A percentile compares a stretch with the other conserved stretches of the same genome.
Conservation (phyloP, 2,329 filamentous ascomycete species). For the Acarospora socialis region DNA sequence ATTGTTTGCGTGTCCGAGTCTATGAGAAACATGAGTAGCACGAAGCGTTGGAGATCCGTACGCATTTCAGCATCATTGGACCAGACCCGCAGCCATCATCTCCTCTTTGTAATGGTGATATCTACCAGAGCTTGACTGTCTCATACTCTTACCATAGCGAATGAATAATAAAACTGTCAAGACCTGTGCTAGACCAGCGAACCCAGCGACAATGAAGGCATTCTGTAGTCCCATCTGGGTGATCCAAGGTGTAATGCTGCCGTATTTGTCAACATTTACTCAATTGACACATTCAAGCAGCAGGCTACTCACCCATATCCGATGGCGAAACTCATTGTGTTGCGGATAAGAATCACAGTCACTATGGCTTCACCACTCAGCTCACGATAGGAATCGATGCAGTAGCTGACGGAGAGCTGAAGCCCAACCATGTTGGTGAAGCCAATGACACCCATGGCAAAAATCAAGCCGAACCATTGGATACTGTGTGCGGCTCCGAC, state of each 20-base stretch:
- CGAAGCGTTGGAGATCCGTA: no score
- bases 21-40: no score
- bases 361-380: constrained; percentile 36
- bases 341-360: constrained; percentile 35
- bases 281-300: no score
- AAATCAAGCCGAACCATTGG: constrained; percentile 30
- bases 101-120: constrained; percentile 8
- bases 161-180: constrained; percentile 17
- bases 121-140: constrained; percentile 3
- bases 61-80: constrained; percentile 6
- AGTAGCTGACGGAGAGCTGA: constrained; percentile 31
- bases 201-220: constrained; percentile 30
- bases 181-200: constrained; percentile 28
- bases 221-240: constrained; percentile 28
- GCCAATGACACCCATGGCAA: constrained; percentile 35
- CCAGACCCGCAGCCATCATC: constrained; percentile 5
- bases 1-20: no score
- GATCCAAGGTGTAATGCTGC: constrained; percentile 29
- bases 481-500: constrained; percentile 18
- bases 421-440: constrained; percentile 30
- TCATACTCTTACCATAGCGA: constrained; percentile 3
- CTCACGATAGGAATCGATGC: constrained; percentile 35
- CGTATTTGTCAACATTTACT: background rate
- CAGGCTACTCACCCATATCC: constrained; percentile 28
- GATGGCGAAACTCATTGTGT: constrained; percentile 37